phyloP scores from a whole-genome alignment of 192 early-diverging fungal genomes.

The Backusella westeae region DNA sequence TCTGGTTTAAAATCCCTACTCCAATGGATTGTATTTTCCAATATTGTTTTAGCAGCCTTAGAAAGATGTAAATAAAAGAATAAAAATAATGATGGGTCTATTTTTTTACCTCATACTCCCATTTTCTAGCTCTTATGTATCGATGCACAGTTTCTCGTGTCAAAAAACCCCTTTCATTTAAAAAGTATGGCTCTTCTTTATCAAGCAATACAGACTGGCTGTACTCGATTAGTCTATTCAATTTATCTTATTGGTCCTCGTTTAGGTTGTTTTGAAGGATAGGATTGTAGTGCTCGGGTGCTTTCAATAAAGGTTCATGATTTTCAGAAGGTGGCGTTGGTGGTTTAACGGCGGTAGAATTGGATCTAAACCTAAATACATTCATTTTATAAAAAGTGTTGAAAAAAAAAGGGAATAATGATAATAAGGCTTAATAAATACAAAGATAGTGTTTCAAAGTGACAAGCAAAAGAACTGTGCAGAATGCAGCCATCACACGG shows the following conservation, averaged over 20 bases:
- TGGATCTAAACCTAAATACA: background rate
- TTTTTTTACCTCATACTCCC: constrained; percentile 20
- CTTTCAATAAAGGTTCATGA: constrained; percentile 13
- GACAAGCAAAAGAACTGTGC: background rate
- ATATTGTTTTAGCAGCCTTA: constrained; percentile 17
- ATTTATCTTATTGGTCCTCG: constrained; percentile 17
- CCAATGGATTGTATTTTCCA: constrained; percentile 24
- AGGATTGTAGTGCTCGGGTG: constrained; percentile 8
- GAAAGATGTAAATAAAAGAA: background rate
- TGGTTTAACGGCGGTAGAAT: background rate
- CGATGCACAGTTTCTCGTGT: constrained; percentile 20
- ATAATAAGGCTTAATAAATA: background rate
- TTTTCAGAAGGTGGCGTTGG: background rate
- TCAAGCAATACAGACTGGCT: constrained; percentile 9
- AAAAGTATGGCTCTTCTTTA: constrained; percentile 24
- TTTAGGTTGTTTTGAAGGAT: constrained; percentile 5
- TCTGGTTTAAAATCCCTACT: constrained; percentile 23
- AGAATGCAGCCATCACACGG: background rate
- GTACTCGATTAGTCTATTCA: constrained; percentile 12
- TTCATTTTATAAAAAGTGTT: background rate
- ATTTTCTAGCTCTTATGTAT: constrained; percentile 31
- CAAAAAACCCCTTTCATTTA: constrained; percentile 27
- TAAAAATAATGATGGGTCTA: no score
- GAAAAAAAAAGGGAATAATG: background rate
- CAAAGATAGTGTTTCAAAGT: background rate